These are phyloP conservation scores for Conoideocrella luteorostrata DNA, from an alignment of 2,329 filamentous ascomycete genomes.

Conservation along the genomic window DNA sequence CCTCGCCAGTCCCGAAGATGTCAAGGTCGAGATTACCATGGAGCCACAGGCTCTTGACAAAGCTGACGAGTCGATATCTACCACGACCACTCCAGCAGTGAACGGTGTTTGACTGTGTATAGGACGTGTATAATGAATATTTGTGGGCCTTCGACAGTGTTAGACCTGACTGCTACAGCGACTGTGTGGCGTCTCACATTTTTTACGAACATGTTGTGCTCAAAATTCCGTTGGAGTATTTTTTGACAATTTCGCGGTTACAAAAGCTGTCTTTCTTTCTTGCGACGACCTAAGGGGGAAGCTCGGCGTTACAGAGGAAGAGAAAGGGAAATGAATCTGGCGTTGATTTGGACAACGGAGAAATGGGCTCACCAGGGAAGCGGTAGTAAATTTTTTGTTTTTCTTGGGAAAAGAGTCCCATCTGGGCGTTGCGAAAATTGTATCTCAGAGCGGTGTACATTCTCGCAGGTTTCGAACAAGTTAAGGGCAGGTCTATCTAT, in stretches of 20 bases:
- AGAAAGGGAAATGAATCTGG: constrained; percentile 2
- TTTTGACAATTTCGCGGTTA: too few relatives aligned
- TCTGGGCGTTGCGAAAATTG: too few relatives aligned
- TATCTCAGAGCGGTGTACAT: too few relatives aligned
- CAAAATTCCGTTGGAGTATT: too few relatives aligned
- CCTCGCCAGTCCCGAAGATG: constrained; percentile 28
- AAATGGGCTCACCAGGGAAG: too few relatives aligned
- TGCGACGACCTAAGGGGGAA: too few relatives aligned
- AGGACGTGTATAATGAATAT: constrained; percentile 13
- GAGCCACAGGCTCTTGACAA: constrained; percentile 25
- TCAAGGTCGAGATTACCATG: constrained; percentile 28
- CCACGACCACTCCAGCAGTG: constrained; percentile 13
- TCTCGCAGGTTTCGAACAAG: not conserved
- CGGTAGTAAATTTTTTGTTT: too few relatives aligned
- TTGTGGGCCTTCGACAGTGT: not conserved
- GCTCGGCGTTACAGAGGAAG: constrained; percentile 3
- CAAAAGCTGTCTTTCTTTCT: too few relatives aligned
- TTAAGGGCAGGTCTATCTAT: not conserved
- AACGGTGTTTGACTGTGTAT: constrained; percentile 19
- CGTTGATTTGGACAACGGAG: constrained; percentile 6
- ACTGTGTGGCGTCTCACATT: too few relatives aligned
- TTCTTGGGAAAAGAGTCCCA: not conserved
- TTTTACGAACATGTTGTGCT: too few relatives aligned
- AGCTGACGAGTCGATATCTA: constrained; percentile 16
- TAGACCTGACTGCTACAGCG: too few relatives aligned